Percentiles rank a stretch among this genome's conserved stretches.
These are phyloP conservation scores for Phoma sp. DNA, from an alignment of 2,329 filamentous ascomycete genomes.

Conservation along the genomic window DNA sequence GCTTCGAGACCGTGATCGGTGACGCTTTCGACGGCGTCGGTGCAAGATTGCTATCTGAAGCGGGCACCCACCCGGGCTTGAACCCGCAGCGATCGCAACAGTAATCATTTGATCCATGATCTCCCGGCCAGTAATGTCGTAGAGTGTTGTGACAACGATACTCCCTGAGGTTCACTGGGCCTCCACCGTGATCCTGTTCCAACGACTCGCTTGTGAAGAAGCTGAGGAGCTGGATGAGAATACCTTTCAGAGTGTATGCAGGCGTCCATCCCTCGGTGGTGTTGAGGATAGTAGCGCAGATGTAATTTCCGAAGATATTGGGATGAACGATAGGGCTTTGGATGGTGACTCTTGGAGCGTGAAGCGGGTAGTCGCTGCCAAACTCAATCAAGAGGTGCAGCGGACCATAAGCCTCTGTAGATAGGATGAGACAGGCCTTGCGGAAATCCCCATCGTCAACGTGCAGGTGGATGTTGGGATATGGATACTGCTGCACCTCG, in stretches of 20 bases:
- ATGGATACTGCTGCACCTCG: conserved; percentile 54
- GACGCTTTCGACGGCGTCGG: not conserved
- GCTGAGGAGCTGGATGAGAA: conserved; percentile 59
- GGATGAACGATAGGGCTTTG: conserved; percentile 53
- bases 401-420: conserved; percentile 46
- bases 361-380: conserved; percentile 46
- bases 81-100: conserved; percentile 2
- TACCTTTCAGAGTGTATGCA: conserved; percentile 58
- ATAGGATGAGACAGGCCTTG: conserved; percentile 53
- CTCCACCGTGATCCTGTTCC: conserved; percentile 49
- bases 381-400: conserved; percentile 55
- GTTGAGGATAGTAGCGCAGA: conserved; percentile 58
- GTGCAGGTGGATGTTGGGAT: conserved; percentile 55
- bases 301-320: conserved; percentile 53
- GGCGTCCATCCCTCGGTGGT: conserved; percentile 53
- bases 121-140: not conserved
- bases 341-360: conserved; percentile 50
- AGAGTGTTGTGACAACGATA: conserved; percentile 1
- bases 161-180: conserved; percentile 29
- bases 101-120: not conserved
- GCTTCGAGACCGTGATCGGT: conserved; percentile 10
- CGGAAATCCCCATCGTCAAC: conserved; percentile 46
- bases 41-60: not conserved
- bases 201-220: conserved; percentile 58
- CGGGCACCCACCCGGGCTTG: not conserved